Base-by-base conservation (phyloP, 345 rosid species). In the Sonneratia alba region DNA sequence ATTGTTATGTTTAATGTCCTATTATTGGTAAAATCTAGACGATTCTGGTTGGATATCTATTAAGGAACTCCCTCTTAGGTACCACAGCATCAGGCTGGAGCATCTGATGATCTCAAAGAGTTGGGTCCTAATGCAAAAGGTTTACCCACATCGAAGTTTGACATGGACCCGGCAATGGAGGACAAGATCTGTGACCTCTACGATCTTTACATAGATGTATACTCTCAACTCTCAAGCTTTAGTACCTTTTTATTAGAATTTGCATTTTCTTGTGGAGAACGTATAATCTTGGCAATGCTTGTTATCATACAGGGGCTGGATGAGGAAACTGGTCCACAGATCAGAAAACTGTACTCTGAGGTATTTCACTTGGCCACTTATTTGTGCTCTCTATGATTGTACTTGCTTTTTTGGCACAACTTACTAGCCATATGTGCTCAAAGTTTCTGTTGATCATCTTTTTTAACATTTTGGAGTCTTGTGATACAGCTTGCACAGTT, bases 101-200 rank as follows among this genome's bases (percentile, higher is more conserved):
- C 83, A 65, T 82, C 93, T 47, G 89, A 87, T 75, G 97, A 86
- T 78, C 85, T 90, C 76, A 89, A 86, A 78, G 96, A 87, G 74
- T 72, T n/a, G 69, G 82, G 76, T 66, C 47, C 84, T 16, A 85
- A 81, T 69, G 89, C 80, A 77, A 91, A 84, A 80, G 81, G 81
- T 78, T 69, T 72, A 53, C 40, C 79, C 27, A 84, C 83, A 82
- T 85, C 76, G 80, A 92, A 84, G 76, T 79, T 80, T 74, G 81
- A 81, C 78, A 85, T 94, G 97, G 92, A 92, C 72, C 62, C 83
- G 21, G 77, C 70, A 45, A 63, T 92, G 84, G 99, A 94, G 83
- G 96, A 89, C 73, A 94, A 84, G 82, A 79, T 94, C 75, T 94
- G 97, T 83, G 99, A 90, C 76, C 96, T 91, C 71, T 94, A 94